Conservation (phyloP, 345 rosid species). For the Populus euphratica region DNA sequence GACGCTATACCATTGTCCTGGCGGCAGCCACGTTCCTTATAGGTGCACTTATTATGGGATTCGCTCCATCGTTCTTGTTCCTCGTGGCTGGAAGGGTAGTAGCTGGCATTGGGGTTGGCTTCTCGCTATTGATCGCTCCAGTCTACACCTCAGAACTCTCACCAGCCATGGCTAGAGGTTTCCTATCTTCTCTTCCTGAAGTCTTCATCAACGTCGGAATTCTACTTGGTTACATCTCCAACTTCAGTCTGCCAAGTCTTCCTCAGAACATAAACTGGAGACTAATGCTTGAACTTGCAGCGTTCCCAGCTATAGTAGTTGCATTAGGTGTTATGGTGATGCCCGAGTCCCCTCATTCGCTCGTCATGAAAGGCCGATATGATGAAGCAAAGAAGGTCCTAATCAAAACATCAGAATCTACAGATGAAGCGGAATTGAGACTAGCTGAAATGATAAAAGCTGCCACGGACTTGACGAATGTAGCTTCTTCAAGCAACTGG, state of each 20-base stretch:
- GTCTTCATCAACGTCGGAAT: slow-evolving; percentile 64
- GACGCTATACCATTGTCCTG: slow-evolving; percentile 62
- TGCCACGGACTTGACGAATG: slow-evolving; percentile 1
- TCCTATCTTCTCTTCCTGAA: slow-evolving; percentile 68
- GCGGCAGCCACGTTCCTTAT: slow-evolving; percentile 55
- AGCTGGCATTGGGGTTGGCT: slow-evolving; percentile 77
- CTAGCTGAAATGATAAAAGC: slow-evolving; percentile 35
- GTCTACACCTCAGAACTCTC: slow-evolving; percentile 59
- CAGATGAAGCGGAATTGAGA: slow-evolving; percentile 39
- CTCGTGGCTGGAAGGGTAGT: slow-evolving; percentile 58
- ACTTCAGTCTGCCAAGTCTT: slow-evolving; percentile 53
- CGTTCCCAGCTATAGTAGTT: slow-evolving; percentile 42
- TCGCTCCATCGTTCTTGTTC: slow-evolving; percentile 50
- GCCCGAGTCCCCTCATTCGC: slow-evolving; percentile 86
- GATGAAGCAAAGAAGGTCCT: slow-evolving; percentile 55
- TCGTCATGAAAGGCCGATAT: slow-evolving; percentile 46
- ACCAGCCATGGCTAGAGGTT: slow-evolving; percentile 54
- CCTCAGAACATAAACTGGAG: slow-evolving; percentile 51
- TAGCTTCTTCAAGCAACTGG: slow-evolving; percentile 16
- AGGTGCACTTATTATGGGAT: slow-evolving; percentile 65
- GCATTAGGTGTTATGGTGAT: slow-evolving; percentile 50
- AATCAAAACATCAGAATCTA: slow-evolving; percentile 36
- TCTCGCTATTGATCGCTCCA: slow-evolving; percentile 62
- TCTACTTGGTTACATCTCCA: slow-evolving; percentile 55
- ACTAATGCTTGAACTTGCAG: slow-evolving; percentile 65